Percentiles rank a stretch among this genome's conserved stretches.
Evolutionary conservation across 1,139 yeast genomes (phyloP).

Genomic region (Yamadazyma aaseri): DNA sequence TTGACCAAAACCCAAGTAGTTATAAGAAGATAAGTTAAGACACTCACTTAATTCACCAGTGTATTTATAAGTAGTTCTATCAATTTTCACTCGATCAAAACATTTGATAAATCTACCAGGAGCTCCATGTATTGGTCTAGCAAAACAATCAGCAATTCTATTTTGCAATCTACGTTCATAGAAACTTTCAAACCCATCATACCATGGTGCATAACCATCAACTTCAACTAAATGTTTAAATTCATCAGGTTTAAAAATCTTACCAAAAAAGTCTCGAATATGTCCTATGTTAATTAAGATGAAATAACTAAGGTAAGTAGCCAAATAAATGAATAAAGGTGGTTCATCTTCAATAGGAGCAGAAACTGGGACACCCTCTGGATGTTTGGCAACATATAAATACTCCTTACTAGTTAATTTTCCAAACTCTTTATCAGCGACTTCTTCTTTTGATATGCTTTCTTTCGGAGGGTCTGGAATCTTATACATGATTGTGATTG

Average conservation of each 20-base stretch:
- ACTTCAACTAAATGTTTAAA: conserved; percentile 68
- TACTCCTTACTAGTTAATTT: conserved; percentile 55
- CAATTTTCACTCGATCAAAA: conserved; percentile 68
- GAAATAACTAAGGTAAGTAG: conserved; percentile 82
- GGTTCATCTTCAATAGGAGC: conserved; percentile 80
- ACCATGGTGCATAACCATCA: conserved; percentile 96
- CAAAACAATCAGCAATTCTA: conserved; percentile 92
- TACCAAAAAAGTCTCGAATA: conserved; percentile 83
- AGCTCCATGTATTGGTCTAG: conserved; percentile 93
- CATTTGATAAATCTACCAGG: conserved; percentile 91
- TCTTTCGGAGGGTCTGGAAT: conserved; percentile 55
- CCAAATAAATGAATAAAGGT: conserved; percentile 71
- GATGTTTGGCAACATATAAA: conserved; percentile 52
- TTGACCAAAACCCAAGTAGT: conserved; percentile 96
- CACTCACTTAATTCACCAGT: conserved; percentile 77
- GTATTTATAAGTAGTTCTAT: conserved; percentile 62
- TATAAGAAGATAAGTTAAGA: conserved; percentile 84
- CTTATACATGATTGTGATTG: conserved; percentile 12
- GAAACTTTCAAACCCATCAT: conserved; percentile 89
- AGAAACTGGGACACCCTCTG: conserved; percentile 53
- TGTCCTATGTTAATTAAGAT: conserved; percentile 87
- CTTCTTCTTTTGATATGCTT: conserved; percentile 45
- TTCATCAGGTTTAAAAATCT: conserved; percentile 62
- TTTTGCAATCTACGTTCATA: conserved; percentile 88
- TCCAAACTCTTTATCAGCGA: conserved; percentile 67